Evolutionary conservation across 768 basidiomycete species (phyloP).

Genomic region (Agrocybe pediades): DNA sequence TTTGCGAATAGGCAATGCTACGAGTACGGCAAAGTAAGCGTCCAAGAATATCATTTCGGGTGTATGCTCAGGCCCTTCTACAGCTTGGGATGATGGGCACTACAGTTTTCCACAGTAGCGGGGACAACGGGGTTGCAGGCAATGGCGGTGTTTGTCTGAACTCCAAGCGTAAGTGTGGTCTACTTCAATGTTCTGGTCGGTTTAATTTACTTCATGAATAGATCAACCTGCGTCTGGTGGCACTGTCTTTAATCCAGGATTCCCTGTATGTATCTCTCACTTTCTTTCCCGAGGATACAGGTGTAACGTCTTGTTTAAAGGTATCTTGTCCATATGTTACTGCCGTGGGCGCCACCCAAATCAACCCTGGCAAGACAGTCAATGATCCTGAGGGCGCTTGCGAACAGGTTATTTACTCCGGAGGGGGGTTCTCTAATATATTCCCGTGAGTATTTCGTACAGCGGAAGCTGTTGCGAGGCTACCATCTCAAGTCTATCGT

Average conservation of each 20-base stretch:
- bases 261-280: constrained; percentile 19
- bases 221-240: constrained; percentile 25
- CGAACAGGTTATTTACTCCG: constrained; percentile 44
- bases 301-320: constrained; percentile 12
- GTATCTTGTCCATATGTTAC: constrained; percentile 52
- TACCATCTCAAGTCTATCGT: not conserved
- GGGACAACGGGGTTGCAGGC: constrained; percentile 57
- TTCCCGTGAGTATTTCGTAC: constrained; percentile 29
- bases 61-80: not conserved
- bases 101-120: constrained; percentile 58
- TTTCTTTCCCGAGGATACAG: not conserved
- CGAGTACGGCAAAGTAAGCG: constrained; percentile 43
- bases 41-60: not conserved
- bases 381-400: constrained; percentile 48
- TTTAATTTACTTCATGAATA: constrained; percentile 6
- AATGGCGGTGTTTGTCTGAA: constrained; percentile 37
- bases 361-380: constrained; percentile 44
- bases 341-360: constrained; percentile 56
- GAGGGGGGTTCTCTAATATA: constrained; percentile 54
- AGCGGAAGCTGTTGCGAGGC: not conserved
- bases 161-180: constrained; percentile 37
- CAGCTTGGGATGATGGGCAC: constrained; percentile 62
- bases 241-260: constrained; percentile 26
- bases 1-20: constrained; percentile 47
- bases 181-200: not conserved